Conservation (phyloP, 2,329 filamentous ascomycete genomes). For the Ceratocystis papillata region DNA sequence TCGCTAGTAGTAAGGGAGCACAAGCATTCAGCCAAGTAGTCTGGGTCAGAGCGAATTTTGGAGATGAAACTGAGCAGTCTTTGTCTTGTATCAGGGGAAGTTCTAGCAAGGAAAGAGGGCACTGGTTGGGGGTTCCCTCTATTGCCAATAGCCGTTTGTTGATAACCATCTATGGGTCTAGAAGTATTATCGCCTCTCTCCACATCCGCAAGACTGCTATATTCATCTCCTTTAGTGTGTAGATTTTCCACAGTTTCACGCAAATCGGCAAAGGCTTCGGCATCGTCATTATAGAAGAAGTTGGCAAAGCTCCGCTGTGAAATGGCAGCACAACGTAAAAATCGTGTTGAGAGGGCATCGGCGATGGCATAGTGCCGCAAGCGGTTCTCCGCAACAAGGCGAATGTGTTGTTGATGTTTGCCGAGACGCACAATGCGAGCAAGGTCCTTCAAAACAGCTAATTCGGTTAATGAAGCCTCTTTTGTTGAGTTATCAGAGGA, state of each 20-base stretch:
- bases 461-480: conserved; percentile 39
- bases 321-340: conserved; percentile 63
- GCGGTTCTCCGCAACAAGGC: conserved; percentile 59
- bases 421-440: conserved; percentile 67
- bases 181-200: conserved; percentile 59
- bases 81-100: conserved; percentile 64
- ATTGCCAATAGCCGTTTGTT: conserved; percentile 28
- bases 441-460: conserved; percentile 63
- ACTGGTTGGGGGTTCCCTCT: conserved; percentile 24
- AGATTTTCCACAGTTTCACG: conserved; percentile 73
- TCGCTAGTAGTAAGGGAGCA: conserved; percentile 64
- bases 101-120: conserved; percentile 55
- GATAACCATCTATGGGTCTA: conserved; percentile 33
- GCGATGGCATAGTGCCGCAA: conserved; percentile 65
- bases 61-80: conserved; percentile 69
- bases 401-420: conserved; percentile 72
- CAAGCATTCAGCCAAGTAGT: conserved; percentile 76
- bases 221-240: conserved; percentile 63
- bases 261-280: conserved; percentile 61
- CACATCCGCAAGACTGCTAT: conserved; percentile 57
- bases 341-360: conserved; percentile 61
- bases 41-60: conserved; percentile 72
- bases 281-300: conserved; percentile 67
- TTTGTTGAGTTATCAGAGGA: background rate
- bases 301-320: conserved; percentile 67